Percentiles rank a stretch among this genome's conserved stretches.
Conservation (phyloP, 768 basidiomycete species). For the Psilocybe sp. region DNA sequence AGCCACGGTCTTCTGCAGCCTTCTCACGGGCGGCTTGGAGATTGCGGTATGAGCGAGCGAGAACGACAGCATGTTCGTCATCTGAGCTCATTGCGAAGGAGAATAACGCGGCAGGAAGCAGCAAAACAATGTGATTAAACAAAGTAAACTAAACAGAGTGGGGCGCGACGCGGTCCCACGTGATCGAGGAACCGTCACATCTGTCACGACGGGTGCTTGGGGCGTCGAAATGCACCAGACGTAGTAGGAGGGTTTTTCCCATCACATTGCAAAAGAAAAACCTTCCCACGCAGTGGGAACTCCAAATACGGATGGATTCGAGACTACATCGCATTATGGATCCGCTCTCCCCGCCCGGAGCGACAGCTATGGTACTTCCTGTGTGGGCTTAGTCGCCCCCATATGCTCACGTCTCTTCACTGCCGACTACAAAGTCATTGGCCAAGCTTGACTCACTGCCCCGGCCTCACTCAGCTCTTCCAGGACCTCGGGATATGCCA, state of each 20-base stretch:
- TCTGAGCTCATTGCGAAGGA: not conserved
- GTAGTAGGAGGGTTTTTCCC: constrained; percentile 7
- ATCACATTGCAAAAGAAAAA: no score
- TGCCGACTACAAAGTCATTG: no score
- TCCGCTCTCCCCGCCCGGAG: no score
- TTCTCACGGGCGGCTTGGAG: not conserved
- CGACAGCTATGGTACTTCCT: no score
- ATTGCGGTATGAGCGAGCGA: not conserved
- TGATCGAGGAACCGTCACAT: not conserved
- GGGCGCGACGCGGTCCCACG: constrained; percentile 11
- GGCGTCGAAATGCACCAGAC: constrained; percentile 19
- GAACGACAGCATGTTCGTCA: not conserved
- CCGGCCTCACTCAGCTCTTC: no score
- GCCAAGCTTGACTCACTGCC: no score
- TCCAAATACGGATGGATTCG: no score
- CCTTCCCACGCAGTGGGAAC: no score
- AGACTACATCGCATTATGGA: no score
- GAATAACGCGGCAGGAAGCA: not conserved
- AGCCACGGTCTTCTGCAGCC: not conserved
- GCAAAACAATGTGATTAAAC: not conserved
- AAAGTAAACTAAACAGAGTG: constrained; percentile 2
- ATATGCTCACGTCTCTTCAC: no score
- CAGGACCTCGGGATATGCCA: no score
- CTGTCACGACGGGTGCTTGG: constrained; percentile 11
- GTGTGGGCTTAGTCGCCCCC: no score